Evolutionary conservation across 768 basidiomycete species (phyloP).

Genomic region (Auriscalpium orientale): DNA sequence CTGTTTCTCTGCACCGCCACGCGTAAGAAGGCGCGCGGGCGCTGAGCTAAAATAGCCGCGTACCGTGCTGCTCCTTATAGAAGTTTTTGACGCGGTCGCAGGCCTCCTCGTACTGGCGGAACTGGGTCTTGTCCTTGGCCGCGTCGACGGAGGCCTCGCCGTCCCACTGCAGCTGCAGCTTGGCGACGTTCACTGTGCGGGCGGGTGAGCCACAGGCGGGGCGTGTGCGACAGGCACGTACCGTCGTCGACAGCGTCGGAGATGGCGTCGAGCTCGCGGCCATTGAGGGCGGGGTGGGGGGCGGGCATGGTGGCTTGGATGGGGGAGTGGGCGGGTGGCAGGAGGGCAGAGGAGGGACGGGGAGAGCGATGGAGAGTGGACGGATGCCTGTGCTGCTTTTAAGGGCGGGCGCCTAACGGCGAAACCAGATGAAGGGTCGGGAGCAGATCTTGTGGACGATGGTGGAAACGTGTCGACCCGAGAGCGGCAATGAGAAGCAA

Average conservation of each 20-base stretch:
- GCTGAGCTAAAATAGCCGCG: slow-evolving; percentile 9
- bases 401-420: not conserved
- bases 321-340: not conserved
- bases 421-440: not conserved
- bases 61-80: slow-evolving; percentile 75
- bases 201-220: not conserved
- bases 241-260: slow-evolving; percentile 46
- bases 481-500: not conserved
- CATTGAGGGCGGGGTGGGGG: slow-evolving; percentile 16
- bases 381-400: not conserved
- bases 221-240: slow-evolving; percentile 18
- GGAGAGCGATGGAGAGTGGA: not conserved
- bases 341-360: not conserved
- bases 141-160: slow-evolving; percentile 50
- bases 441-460: not conserved
- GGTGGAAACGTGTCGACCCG: not conserved
- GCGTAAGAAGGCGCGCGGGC: not conserved
- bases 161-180: slow-evolving; percentile 45
- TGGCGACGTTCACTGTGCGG: slow-evolving; percentile 57
- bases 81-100: slow-evolving; percentile 74
- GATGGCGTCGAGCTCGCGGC: slow-evolving; percentile 30
- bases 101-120: slow-evolving; percentile 68
- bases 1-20: slow-evolving; percentile 60
- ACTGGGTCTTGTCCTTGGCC: slow-evolving; percentile 56
- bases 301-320: not conserved